Base-by-base conservation (phyloP, 2,329 filamentous ascomycete species). In the Graphilbum ipis-grandicollis region DNA sequence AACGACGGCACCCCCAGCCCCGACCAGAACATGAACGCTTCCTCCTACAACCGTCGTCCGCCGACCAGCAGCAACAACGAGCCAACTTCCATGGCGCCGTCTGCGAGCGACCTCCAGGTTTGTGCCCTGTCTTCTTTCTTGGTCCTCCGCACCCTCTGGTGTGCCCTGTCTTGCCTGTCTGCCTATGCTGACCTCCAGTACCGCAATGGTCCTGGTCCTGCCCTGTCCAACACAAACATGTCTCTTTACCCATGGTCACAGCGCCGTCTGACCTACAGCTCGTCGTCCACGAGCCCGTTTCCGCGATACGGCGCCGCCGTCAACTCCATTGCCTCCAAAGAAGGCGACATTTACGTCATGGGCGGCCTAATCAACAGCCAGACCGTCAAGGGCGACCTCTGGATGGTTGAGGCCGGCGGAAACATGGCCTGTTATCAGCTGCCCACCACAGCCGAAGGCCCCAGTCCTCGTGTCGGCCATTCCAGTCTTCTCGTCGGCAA, bases 301-400 rank as follows among this genome's bases (percentile, higher is more conserved):
- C 90, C 90, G 13, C 76, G 90, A 54, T 98, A 98, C 68, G 90
- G 90, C 53, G 85, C 92, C 36, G 90, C 92, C 7, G 88, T 94
- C 54, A 98, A 98, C 55, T 72, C 85, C 1, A 68, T 79, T 14
- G 81, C 86, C 19, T 94, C 86, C 29, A 96, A 96, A 58, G 90
- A 98, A 57, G 92, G 92, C 41, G 84, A 93, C 48, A 81, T 98
- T 39, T 98, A 96, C 51, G 69, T 98, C 51, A 96, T 98, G 86
- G 90, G 90, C 44, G 90, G 90, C 35, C 60, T 98, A 42, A 88
- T 98, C 49, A 88, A 93, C 52, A 88, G 88, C 46, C 82, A 85
- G 28, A 93, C 84, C 3, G 90, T 96, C 32, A 94, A 94, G 54
- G 90, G 90, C 34, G 90, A 98, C 59, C 59, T 98, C 33, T 98